Evolutionary conservation across 352 stramenopile species (phyloP).

Genomic region (Phytophthora cactorum): DNA sequence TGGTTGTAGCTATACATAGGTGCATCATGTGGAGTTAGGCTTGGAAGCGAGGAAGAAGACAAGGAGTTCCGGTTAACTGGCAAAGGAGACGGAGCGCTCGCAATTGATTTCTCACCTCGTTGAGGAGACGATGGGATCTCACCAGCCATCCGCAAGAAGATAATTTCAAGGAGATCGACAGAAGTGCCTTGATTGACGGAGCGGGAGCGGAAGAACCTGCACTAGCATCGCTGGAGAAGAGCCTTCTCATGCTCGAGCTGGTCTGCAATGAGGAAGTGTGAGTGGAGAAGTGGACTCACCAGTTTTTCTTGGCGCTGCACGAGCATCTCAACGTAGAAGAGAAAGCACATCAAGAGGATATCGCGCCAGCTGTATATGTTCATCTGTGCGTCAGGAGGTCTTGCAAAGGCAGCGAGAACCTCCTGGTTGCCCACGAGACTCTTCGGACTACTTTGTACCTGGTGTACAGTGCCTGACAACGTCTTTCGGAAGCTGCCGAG

Average conservation of each 20-base stretch:
- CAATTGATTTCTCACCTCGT: not conserved
- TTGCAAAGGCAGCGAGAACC: conserved; percentile 4
- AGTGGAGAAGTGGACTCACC: conserved; percentile 10
- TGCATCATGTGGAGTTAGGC: not conserved
- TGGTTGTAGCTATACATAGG: conserved; percentile 15
- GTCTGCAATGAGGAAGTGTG: conserved; percentile 10
- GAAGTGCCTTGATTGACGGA: not conserved
- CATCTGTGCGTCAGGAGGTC: conserved; percentile 7
- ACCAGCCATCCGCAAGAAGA: conserved; percentile 28
- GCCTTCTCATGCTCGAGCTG: conserved; percentile 11
- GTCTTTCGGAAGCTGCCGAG: conserved; percentile 40
- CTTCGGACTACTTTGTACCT: not conserved
- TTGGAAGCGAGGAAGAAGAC: conserved; percentile 1
- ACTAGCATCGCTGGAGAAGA: conserved; percentile 8
- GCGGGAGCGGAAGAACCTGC: not conserved
- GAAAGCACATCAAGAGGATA: conserved; percentile 45
- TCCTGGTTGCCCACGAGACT: conserved; percentile 12
- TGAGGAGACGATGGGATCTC: not conserved
- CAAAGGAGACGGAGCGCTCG: conserved; percentile 5
- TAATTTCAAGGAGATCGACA: conserved; percentile 17
- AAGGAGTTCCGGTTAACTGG: conserved; percentile 9
- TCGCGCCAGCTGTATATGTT: conserved; percentile 50
- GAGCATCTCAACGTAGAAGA: conserved; percentile 27
- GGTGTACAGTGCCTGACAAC: no score
- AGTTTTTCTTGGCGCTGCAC: conserved; percentile 28